Conservation (phyloP, 176 grass and related monocot species). For the Hordeum marinum region DNA sequence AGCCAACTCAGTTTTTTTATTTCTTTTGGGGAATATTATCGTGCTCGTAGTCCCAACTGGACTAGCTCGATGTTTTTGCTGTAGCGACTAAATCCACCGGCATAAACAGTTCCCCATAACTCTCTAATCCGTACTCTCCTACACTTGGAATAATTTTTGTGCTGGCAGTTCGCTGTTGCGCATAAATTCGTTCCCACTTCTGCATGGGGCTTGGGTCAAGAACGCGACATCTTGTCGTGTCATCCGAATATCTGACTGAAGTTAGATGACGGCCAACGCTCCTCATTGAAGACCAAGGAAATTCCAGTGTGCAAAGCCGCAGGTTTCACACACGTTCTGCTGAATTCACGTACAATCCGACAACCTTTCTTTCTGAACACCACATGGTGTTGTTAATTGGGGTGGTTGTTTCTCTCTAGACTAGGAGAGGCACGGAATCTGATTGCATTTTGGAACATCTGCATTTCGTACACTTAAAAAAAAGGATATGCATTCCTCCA, state of each 20-base stretch:
- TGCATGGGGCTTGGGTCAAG: background rate
- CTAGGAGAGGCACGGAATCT: background rate
- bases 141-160: background rate
- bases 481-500: background rate
- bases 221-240: background rate
- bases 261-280: background rate
- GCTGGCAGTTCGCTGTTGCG: background rate
- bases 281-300: background rate
- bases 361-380: background rate
- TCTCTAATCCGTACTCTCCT: background rate
- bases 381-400: slow-evolving; percentile 9
- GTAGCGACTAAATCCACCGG: background rate
- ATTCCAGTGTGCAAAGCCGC: background rate
- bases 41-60: background rate
- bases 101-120: background rate
- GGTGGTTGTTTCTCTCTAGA: slow-evolving; percentile 9
- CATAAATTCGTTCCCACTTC: slow-evolving; percentile 17
- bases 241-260: background rate
- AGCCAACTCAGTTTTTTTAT: no score
- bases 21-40: background rate
- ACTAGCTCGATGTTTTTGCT: background rate
- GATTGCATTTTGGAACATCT: background rate
- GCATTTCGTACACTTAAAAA: background rate
- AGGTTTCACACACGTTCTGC: slow-evolving; percentile 29
- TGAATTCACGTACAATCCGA: background rate